These are phyloP conservation scores for Scutellaria baicalensis DNA, from an alignment of 257 asterid genomes.

Conservation along the genomic window DNA sequence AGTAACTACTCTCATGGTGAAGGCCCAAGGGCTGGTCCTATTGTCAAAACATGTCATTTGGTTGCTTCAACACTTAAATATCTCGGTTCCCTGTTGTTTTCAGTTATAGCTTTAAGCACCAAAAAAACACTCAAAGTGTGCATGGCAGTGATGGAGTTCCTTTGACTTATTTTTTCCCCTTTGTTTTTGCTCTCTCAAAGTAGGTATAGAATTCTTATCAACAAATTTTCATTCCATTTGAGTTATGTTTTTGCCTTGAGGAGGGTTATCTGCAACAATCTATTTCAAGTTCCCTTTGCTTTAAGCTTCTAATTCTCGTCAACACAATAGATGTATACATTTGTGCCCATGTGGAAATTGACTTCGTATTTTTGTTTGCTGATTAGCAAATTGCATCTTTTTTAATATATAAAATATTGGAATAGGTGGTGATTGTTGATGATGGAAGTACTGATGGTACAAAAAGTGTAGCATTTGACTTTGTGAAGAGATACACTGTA, in stretches of 20 bases:
- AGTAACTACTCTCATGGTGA: background rate
- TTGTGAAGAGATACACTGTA: slow-evolving; percentile 72
- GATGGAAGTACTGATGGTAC: slow-evolving; percentile 96
- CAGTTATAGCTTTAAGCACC: no score
- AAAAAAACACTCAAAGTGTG: background rate
- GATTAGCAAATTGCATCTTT: background rate
- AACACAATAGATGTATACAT: background rate
- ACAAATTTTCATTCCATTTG: background rate
- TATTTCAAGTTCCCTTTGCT: background rate
- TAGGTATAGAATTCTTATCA: background rate
- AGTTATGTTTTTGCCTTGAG: background rate
- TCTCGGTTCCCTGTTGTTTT: background rate
- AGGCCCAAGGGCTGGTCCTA: background rate
- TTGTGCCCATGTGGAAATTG: background rate
- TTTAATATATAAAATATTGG: slow-evolving; percentile 9
- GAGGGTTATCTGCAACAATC: background rate
- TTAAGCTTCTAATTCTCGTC: background rate
- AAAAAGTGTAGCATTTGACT: slow-evolving; percentile 76
- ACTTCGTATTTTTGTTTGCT: slow-evolving; percentile 1
- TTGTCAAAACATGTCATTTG: background rate
- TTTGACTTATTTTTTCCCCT: background rate
- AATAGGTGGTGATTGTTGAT: slow-evolving; percentile 83
- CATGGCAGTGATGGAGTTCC: background rate
- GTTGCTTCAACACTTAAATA: background rate
- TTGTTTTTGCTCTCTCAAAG: background rate